These are phyloP conservation scores for Stellera chamaejasme DNA, from an alignment of 345 rosid genomes.

Conservation along the genomic window DNA sequence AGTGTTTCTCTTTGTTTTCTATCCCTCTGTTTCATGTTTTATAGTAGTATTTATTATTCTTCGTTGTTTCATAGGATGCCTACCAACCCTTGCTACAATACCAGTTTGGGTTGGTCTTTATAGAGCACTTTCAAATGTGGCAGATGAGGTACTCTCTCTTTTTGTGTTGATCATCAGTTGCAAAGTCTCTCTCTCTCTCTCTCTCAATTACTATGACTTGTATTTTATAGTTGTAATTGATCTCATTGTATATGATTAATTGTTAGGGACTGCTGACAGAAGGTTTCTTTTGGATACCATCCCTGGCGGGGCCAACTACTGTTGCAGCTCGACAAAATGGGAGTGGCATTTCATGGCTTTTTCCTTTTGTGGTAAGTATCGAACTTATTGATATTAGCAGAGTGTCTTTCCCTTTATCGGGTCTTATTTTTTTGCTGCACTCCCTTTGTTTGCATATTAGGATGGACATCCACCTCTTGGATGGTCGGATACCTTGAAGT, in stretches of 20 bases:
- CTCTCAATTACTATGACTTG: not conserved
- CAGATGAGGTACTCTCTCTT: conserved; percentile 55
- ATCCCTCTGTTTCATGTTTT: not conserved
- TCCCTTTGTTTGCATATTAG: conserved; percentile 25
- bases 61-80: conserved; percentile 45
- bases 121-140: conserved; percentile 97
- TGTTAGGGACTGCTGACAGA: conserved; percentile 87
- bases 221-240: conserved; percentile 6
- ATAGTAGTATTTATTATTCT: not conserved
- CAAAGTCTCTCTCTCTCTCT: not conserved
- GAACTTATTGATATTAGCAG: conserved; percentile 2
- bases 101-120: conserved; percentile 98
- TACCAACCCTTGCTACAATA: conserved; percentile 94
- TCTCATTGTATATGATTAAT: conserved; percentile 9
- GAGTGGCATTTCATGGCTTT: conserved; percentile 89
- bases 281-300: conserved; percentile 99
- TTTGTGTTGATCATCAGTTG: conserved; percentile 1
- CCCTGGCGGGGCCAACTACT: conserved; percentile 92
- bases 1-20: not conserved
- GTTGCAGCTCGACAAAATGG: conserved; percentile 79
- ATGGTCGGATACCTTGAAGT: conserved; percentile 86
- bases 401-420: too few relatives aligned
- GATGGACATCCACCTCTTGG: conserved; percentile 99
- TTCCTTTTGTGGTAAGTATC: conserved; percentile 72
- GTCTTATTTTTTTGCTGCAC: not conserved